Evolutionary conservation across 495 filamentous ascomycete genomes (phyloP).

Genomic region (Neurospora sp.): DNA sequence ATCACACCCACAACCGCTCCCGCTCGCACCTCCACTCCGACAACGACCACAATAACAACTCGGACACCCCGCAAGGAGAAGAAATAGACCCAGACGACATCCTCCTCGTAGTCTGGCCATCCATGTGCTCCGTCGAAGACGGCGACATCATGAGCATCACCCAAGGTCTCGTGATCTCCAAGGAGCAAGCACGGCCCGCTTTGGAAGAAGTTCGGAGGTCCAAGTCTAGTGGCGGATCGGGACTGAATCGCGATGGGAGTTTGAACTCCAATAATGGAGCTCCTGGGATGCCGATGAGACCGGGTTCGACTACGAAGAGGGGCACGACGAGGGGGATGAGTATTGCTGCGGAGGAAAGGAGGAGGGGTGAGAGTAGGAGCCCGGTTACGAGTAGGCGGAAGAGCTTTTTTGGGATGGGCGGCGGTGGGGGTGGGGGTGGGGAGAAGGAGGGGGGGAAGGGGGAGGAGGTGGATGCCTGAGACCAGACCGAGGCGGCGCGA

Average conservation of each 20-base stretch:
- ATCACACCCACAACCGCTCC: neutral
- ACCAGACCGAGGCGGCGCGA: neutral
- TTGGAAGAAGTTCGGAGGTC: constrained; percentile 19
- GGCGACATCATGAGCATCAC: constrained; percentile 28
- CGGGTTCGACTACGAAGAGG: neutral
- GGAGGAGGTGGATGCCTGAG: neutral
- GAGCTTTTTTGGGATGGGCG: neutral
- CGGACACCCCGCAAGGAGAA: neutral
- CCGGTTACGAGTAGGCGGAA: neutral
- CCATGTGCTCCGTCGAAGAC: constrained; percentile 28
- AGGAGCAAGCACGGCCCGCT: constrained; percentile 26
- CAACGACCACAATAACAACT: neutral
- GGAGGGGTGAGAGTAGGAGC: neutral
- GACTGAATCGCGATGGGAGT: neutral
- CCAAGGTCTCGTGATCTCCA: constrained; percentile 27
- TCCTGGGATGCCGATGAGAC: neutral
- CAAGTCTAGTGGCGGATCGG: rapidly evolving
- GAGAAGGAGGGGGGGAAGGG: neutral
- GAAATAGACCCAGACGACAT: constrained; percentile 29
- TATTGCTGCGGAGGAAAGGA: neutral
- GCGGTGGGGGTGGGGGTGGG: neutral
- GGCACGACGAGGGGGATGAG: neutral
- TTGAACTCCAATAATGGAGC: neutral
- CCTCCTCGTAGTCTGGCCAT: constrained; percentile 27
- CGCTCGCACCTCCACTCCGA: neutral